Evolutionary conservation across 768 basidiomycete species (phyloP), one percentile per base, ranked within the genome.

Genomic region (Trametes gibbosa): DNA sequence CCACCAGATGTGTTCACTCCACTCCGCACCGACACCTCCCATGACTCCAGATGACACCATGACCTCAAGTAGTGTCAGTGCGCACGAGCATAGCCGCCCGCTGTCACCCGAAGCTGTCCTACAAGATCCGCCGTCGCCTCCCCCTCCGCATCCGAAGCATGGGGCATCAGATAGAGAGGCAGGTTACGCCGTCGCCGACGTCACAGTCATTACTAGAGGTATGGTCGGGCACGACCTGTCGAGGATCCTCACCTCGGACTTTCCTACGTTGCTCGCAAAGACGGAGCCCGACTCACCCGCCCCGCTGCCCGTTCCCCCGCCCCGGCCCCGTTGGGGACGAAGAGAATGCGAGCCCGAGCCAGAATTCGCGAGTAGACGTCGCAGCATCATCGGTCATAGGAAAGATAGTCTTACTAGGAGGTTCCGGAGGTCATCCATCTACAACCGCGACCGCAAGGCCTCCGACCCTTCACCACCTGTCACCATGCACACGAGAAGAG

Each of bases 41-140:
- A 70, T 70, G 69, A 70, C 69, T 4, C 69, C 69, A 3, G 69
- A 70, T 59, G 69, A 70, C 53, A 68, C 66, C 9, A 45, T 68
- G 39, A 70, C 65, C 47, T 41, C 53, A 29, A 64, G 63, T 47
- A 68, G 68, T 56, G 56, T 46, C 5, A 66, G 64, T 24, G 59
- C 59, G 24, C 64, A 54, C 32, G 62, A 50, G n/a, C 66, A 55
- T 24, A 61, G 63, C 5, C 50, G 39, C 9, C 61, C 68, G 41
- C 43, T 40, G 1, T 65, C 64, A 8, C 61, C 63, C 13, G 35
- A 37, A 14, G 50, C 55, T 2, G 19, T 61, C 13, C 47, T 65
- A 13, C 57, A 57, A 19, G 60, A 66, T 5, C 58, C 59, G 6
- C 58, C 63, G 2, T 47, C 51, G 2, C 58, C 56, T 10, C 63